Conservation (phyloP, 2,329 filamentous ascomycete species). For the Paracamarosporium sp. region DNA sequence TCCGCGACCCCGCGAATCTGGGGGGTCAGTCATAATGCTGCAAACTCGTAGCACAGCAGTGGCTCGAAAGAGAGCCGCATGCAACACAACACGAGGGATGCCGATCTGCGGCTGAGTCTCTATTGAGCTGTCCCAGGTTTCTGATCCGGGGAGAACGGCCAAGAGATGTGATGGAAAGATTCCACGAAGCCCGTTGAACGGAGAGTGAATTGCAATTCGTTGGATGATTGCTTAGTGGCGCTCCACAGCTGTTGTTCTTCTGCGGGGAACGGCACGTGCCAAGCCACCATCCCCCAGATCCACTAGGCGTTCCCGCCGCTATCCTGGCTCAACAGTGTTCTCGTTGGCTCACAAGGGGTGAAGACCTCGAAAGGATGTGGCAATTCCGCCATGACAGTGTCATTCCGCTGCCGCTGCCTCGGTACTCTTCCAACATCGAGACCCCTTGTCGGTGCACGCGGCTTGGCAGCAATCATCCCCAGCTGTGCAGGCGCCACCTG, state of each 20-base stretch:
- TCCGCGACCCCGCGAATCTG: neutral
- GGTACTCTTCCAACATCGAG: constrained; percentile 11
- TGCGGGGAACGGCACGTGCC: constrained; percentile 1
- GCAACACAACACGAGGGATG: neutral
- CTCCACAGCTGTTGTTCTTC: neutral
- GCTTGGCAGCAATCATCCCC: neutral
- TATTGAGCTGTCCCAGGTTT: neutral
- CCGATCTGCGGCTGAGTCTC: neutral
- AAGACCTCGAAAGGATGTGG: neutral
- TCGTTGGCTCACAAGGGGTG: neutral
- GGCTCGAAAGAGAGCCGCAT: neutral
- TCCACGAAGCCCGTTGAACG: neutral
- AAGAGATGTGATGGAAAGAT: neutral
- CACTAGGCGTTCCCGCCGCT: neutral
- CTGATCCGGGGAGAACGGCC: neutral
- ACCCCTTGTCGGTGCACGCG: neutral
- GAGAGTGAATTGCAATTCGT: neutral
- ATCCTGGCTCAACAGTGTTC: neutral
- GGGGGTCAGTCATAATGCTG: neutral
- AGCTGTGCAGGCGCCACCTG: constrained; percentile 5
- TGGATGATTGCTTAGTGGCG: neutral
- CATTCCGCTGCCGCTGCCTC: constrained; percentile 10
- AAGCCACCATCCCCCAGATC: constrained; percentile 7
- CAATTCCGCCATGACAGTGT: neutral
- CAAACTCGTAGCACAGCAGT: neutral